Evolutionary conservation across 441 rosid species (phyloP).

Genomic region (Oxalis stricta): DNA sequence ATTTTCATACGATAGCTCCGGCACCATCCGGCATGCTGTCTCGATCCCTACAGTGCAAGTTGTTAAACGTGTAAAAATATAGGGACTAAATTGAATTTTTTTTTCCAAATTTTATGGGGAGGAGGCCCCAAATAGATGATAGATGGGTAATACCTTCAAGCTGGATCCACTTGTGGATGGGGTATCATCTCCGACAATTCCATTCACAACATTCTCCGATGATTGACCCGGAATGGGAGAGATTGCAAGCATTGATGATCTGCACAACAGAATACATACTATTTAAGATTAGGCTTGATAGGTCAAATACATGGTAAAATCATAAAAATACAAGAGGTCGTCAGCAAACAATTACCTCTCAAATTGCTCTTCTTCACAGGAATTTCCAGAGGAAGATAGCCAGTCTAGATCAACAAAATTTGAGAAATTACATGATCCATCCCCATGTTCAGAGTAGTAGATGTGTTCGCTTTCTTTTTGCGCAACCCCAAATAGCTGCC

Average conservation of each 20-base stretch:
- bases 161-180: slow-evolving; percentile 54
- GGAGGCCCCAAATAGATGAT: neutral
- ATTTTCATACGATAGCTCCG: slow-evolving; percentile 21
- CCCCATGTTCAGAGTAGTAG: slow-evolving; percentile 45
- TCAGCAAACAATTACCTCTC: slow-evolving; percentile 45
- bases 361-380: slow-evolving; percentile 55
- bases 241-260: slow-evolving; percentile 40
- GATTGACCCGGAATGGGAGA: slow-evolving; percentile 39
- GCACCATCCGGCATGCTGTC: slow-evolving; percentile 28
- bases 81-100: no score
- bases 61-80: no score
- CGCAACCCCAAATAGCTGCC: slow-evolving; percentile 55
- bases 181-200: slow-evolving; percentile 35
- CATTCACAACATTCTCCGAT: slow-evolving; percentile 55
- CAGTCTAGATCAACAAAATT: slow-evolving; percentile 82
- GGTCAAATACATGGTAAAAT: no score
- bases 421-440: slow-evolving; percentile 43
- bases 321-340: no score
- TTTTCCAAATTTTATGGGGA: no score
- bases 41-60: slow-evolving; percentile 48
- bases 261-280: no score
- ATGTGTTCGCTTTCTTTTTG: slow-evolving; percentile 41
- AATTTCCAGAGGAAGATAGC: slow-evolving; percentile 77
- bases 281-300: no score
- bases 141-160: slow-evolving; percentile 32